These are phyloP conservation scores for Basidioascus undulatus DNA, from an alignment of 768 basidiomycete genomes.

Conservation along the genomic window DNA sequence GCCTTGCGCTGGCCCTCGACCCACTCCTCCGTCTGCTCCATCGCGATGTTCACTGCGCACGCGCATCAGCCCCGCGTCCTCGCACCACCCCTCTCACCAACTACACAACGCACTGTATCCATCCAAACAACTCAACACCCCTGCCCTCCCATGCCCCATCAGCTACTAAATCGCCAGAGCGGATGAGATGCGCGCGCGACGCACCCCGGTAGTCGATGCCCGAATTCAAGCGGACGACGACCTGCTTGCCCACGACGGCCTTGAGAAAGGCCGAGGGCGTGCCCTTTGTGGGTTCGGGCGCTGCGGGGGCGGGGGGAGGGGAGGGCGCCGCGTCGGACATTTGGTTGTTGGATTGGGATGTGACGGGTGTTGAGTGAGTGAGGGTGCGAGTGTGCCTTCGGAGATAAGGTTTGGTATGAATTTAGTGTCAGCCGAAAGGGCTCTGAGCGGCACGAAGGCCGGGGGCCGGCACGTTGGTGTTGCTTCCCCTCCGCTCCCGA, in stretches of 20 bases:
- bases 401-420: too few relatives aligned
- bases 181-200: slow-evolving; percentile 10
- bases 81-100: background rate
- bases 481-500: too few relatives aligned
- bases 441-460: too few relatives aligned
- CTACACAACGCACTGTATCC: slow-evolving; percentile 19
- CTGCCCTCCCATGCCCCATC: slow-evolving; percentile 22
- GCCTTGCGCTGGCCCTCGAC: slow-evolving; percentile 71
- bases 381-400: too few relatives aligned
- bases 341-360: too few relatives aligned
- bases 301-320: slow-evolving; percentile 22
- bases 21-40: slow-evolving; percentile 93
- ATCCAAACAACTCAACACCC: slow-evolving; percentile 78
- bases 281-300: slow-evolving; percentile 28
- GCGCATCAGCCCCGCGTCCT: background rate
- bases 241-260: slow-evolving; percentile 85
- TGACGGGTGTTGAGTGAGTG: too few relatives aligned
- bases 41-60: slow-evolving; percentile 76
- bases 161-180: background rate
- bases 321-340: slow-evolving; percentile 21
- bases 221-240: slow-evolving; percentile 71
- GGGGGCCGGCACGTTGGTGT: too few relatives aligned
- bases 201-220: slow-evolving; percentile 82
- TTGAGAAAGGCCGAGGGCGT: slow-evolving; percentile 84
- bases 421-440: too few relatives aligned